Base-by-base conservation (phyloP, 1,284 basidiomycete species). In the Papiliotrema nemorosa region DNA sequence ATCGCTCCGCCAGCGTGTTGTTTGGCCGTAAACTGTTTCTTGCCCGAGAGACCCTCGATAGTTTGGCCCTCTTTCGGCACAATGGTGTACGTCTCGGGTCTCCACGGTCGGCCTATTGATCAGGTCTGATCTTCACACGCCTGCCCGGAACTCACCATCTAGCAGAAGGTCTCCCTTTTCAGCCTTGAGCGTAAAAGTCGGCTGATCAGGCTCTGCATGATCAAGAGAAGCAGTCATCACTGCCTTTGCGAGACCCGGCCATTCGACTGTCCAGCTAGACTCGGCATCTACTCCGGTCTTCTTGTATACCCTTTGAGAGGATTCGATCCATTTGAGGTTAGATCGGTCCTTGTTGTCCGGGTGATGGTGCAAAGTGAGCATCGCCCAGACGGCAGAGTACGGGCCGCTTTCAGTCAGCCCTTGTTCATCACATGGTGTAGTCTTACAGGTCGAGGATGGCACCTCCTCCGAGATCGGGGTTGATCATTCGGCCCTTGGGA, bases 371-470 rank as follows among this genome's bases (percentile, higher is more conserved):
- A 91, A 76, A 0, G 81, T 79, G 26, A 89, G 77, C 66, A 89
- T 85, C 5, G 86, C 84, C 88, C 88, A 90, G 57, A 90, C 79
- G 54, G 88, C 77, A 2, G 87, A 87, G 72, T 91, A 90, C 13
- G 88, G 86, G 0, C 87, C 87, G 57, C 86, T 87, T 52, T 18
- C 5, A 16, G 26, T 51, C 37, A 50, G 40, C 34, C 44, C n/a
- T n/a, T 20, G 18, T 37, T 6, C 10, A 16, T 3, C 5, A 12
- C 33, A 22, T 14, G 12, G 3, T 24, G 64, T 67, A 16, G 66
- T 33, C 60, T 48, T 36, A 62, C 84, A 90, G 78, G 70, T 94
- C 91, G 37, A 94, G 81, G 33, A 94, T 67, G 7, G 85, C 87
- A 1, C 90, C 91, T 21, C 91, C 91, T 22, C 87, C 91, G 5